Evolutionary conservation across 768 basidiomycete genomes (phyloP), one percentile per base, ranked within the genome.

Genomic region (Inosperma sp.): DNA sequence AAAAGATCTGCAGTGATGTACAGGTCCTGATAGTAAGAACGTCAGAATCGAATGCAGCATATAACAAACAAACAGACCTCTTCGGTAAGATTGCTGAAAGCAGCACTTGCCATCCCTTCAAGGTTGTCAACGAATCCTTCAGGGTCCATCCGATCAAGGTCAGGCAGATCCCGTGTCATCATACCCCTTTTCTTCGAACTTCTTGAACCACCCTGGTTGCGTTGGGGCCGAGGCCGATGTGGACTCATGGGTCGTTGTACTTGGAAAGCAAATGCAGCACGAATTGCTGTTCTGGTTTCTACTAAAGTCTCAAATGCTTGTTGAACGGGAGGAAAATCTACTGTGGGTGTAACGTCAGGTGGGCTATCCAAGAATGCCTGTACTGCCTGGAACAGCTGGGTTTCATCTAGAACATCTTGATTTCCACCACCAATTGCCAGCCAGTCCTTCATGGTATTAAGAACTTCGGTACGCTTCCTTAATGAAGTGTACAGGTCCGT

Each of bases 101-200:
- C 82, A 27, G 87, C 84, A 51, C 70, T 70, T 0, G 81, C 85
- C 83, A 91, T 87, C 1, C 82, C 78, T 56, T 93, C 86, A 48
- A 93, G 55, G 57, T 80, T 84, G 40, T 83, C 81, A n/a, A 92
- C 87, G 31, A 93, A 76, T 39, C 84, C 82, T 54, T 84, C 83
- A 0, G 84, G 75, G 34, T 73, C 72, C 52, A 83, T 66, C n/a
- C 68, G 71, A 62, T 88, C 86, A 12, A 88, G 61, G 56, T 84
- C 79, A 3, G 83, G 84, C 6, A 80, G 71, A 37, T 82, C 77
- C 33, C 74, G 65, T 51, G 69, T 70, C 49, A 66, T 67, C 16
- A 71, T 56, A 49, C 72, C 73, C 33, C 69, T 64, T 14, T 57
- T 53, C 43, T 73, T 68, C 2, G 64, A 52, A 10, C 62, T 63